Evolutionary conservation across 2,329 filamentous ascomycete genomes (phyloP).

Genomic region (Immersiporthe knoxdaviesiana): DNA sequence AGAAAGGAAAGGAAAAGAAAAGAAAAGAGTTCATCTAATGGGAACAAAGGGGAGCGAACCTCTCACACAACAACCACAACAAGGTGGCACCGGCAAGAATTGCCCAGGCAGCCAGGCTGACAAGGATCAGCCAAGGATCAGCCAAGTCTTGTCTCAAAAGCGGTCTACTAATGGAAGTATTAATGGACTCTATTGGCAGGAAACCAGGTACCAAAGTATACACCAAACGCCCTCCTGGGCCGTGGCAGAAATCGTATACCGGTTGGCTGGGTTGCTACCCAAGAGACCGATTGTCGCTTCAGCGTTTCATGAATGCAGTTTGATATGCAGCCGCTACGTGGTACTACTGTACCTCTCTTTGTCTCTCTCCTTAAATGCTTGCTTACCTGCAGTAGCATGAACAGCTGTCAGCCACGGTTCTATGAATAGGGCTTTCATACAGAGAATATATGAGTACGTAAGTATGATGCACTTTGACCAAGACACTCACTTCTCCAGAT

Average conservation of each 20-base stretch:
- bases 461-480: neutral
- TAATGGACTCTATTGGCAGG: neutral
- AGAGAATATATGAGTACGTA: too few species aligned
- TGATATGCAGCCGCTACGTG: neutral
- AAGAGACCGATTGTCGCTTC: neutral
- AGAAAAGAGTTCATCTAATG: neutral
- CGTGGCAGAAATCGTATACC: too few species aligned
- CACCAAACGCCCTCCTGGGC: too few species aligned
- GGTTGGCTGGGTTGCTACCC: neutral
- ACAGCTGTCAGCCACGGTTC: neutral
- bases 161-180: too few species aligned
- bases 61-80: too few species aligned
- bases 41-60: neutral
- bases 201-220: neutral
- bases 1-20: neutral
- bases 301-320: neutral
- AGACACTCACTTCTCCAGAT: neutral
- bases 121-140: neutral
- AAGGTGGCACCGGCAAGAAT: neutral
- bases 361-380: too few species aligned
- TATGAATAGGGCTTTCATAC: neutral
- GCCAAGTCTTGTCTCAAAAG: neutral
- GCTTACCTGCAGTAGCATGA: too few species aligned
- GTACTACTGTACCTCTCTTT: neutral
- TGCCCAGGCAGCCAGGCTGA: neutral